Evolutionary conservation across 2,329 filamentous ascomycete species (phyloP).

Genomic region (Thelonectria olida): DNA sequence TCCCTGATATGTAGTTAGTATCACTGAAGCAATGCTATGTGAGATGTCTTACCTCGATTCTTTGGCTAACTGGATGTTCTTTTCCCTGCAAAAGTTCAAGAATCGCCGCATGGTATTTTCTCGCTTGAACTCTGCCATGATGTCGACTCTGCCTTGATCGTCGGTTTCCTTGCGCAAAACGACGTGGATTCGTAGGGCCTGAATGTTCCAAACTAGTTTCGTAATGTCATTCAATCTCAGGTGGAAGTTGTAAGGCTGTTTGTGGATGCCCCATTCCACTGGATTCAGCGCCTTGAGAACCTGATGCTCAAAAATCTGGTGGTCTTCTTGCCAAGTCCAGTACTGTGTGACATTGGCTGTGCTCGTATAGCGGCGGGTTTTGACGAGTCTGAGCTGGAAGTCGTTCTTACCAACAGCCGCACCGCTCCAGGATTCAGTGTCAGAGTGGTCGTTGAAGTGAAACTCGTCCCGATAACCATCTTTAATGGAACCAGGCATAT

Average conservation of each 20-base stretch:
- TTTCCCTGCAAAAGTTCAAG: constrained; percentile 56
- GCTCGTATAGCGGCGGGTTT: constrained; percentile 57
- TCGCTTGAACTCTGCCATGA: constrained; percentile 63
- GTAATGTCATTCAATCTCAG: constrained; percentile 56
- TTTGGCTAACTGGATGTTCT: constrained; percentile 53
- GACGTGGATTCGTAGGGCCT: constrained; percentile 54
- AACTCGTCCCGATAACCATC: constrained; percentile 48
- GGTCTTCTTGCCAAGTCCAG: constrained; percentile 59
- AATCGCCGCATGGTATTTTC: constrained; percentile 63
- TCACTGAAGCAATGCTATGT: not conserved
- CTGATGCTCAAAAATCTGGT: constrained; percentile 61
- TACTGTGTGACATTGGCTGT: constrained; percentile 62
- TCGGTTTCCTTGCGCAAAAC: constrained; percentile 46
- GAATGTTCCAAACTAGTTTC: constrained; percentile 55
- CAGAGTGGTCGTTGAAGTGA: constrained; percentile 58
- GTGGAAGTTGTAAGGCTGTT: constrained; percentile 61
- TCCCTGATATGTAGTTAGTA: constrained; percentile 41
- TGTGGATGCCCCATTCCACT: constrained; percentile 59
- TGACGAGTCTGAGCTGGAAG: constrained; percentile 63
- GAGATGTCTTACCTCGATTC: constrained; percentile 50
- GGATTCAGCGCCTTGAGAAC: constrained; percentile 57
- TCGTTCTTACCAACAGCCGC: constrained; percentile 57
- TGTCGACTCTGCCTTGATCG: constrained; percentile 52
- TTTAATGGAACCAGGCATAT: not conserved
- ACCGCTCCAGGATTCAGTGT: constrained; percentile 59